Evolutionary conservation across 1,284 basidiomycete genomes (phyloP).

Genomic region (Porodaedalea pini): DNA sequence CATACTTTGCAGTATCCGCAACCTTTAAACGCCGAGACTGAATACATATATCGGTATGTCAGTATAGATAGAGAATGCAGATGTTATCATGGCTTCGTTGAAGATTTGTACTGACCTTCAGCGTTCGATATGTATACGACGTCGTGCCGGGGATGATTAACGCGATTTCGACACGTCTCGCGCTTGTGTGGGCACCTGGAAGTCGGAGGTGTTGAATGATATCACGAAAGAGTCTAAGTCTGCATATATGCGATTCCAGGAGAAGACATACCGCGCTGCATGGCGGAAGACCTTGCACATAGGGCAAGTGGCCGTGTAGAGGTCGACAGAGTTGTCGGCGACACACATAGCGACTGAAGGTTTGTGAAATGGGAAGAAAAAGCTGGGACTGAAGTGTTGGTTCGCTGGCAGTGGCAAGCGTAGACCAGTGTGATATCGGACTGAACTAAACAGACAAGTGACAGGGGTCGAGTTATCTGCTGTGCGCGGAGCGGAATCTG

Average conservation of each 20-base stretch:
- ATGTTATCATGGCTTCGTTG: not conserved
- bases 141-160: conserved; percentile 67
- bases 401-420: conserved; percentile 24
- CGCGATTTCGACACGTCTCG: conserved; percentile 69
- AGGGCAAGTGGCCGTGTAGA: conserved; percentile 61
- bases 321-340: conserved; percentile 60
- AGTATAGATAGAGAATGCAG: not conserved
- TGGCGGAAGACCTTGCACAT: conserved; percentile 72
- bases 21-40: conserved; percentile 77
- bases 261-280: conserved; percentile 15
- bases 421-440: conserved; percentile 26
- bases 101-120: conserved; percentile 54
- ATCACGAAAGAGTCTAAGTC: not conserved
- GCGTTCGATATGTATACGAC: conserved; percentile 76
- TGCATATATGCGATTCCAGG: not conserved
- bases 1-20: conserved; percentile 82
- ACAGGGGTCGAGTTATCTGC: conserved; percentile 20
- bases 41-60: not conserved
- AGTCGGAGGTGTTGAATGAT: not conserved
- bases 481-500: not conserved
- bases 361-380: conserved; percentile 1
- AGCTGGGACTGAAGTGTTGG: not conserved
- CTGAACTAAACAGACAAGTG: conserved; percentile 28
- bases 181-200: conserved; percentile 68
- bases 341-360: conserved; percentile 55